Conservation (phyloP, 1,284 basidiomycete genomes). For the Athelia sp. region DNA sequence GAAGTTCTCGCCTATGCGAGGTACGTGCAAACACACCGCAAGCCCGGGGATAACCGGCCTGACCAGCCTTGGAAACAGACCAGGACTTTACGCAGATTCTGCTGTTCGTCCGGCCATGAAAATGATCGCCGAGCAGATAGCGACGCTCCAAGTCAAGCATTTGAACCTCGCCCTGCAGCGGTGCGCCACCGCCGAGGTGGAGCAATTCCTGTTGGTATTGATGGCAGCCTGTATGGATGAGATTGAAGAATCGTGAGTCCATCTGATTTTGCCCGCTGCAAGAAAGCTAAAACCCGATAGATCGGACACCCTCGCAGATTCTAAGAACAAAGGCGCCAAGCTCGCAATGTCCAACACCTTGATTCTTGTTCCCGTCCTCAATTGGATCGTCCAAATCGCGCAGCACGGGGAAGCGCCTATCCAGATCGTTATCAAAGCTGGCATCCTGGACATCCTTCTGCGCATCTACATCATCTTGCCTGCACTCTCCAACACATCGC, state of each 20-base stretch:
- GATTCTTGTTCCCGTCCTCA: not conserved
- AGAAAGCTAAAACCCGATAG: not conserved
- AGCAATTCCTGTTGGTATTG: not conserved
- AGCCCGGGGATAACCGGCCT: too few species aligned
- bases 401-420: not conserved
- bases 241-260: not conserved
- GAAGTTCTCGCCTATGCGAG: not conserved
- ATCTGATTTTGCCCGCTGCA: not conserved
- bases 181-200: not conserved
- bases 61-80: too few species aligned
- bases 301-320: not conserved
- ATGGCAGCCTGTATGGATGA: not conserved
- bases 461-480: not conserved
- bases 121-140: not conserved
- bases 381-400: not conserved
- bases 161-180: not conserved
- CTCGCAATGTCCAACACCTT: not conserved
- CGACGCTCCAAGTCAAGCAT: not conserved
- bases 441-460: not conserved
- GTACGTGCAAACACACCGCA: too few species aligned
- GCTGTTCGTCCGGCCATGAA: not conserved
- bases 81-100: not conserved
- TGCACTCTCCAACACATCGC: not conserved
- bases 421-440: not conserved
- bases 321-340: not conserved